A percentile compares a stretch with the other conserved stretches of the same genome.
phyloP scores from a whole-genome alignment of 805 yeast genomes.

The Nakazawaea holstii region DNA sequence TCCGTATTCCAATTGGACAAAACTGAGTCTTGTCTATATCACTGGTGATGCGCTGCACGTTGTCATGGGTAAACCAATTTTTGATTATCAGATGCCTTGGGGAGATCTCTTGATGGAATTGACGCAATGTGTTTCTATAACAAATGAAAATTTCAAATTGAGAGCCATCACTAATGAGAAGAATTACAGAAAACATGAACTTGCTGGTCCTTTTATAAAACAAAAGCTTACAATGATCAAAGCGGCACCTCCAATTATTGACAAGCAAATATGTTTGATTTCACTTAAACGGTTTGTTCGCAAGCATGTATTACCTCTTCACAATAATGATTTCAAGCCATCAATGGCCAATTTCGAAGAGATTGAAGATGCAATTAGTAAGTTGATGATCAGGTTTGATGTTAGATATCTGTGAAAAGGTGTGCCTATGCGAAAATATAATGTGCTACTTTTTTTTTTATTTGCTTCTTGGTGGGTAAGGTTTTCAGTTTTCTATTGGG shows the following conservation, averaged over 20 bases:
- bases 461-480: no score
- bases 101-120: background rate
- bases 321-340: background rate
- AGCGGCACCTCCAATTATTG: background rate
- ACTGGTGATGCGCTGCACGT: background rate
- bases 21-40: background rate
- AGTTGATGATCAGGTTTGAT: background rate
- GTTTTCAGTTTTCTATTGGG: no score
- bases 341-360: background rate
- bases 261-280: background rate
- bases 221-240: background rate
- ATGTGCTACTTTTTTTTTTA: no score
- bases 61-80: background rate
- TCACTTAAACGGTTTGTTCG: background rate
- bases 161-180: background rate
- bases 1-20: background rate
- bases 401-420: no score
- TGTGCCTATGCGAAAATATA: no score
- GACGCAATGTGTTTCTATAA: background rate
- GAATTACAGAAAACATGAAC: background rate
- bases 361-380: background rate
- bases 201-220: background rate
- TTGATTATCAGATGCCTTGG: background rate
- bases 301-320: background rate
- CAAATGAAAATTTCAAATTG: background rate